These are phyloP conservation scores for Aspergillus diversus DNA, from an alignment of 495 filamentous ascomycete genomes.

Conservation along the genomic window DNA sequence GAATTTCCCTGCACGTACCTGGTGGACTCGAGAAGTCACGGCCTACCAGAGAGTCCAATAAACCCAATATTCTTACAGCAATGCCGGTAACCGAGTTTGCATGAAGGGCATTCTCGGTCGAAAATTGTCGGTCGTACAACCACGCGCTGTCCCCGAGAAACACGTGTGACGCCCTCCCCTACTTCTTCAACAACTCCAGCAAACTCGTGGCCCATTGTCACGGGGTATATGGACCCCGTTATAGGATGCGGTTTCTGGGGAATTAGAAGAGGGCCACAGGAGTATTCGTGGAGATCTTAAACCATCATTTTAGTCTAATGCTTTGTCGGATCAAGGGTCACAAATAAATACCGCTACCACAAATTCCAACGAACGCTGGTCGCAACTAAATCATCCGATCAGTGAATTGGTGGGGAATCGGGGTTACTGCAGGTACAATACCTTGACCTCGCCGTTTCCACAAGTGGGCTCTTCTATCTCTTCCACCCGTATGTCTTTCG, in stretches of 20 bases:
- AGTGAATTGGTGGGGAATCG: not conserved
- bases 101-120: constrained; percentile 57
- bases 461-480: constrained; percentile 42
- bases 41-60: constrained; percentile 57
- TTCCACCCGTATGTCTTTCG: constrained; percentile 42
- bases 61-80: constrained; percentile 65
- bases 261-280: constrained; percentile 54
- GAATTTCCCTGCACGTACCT: not conserved
- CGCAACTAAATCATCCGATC: constrained; percentile 36
- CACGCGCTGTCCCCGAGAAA: constrained; percentile 57
- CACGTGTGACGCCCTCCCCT: constrained; percentile 52
- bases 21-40: not conserved
- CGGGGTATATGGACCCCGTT: constrained; percentile 55
- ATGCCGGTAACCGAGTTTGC: constrained; percentile 54
- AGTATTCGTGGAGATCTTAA: constrained; percentile 22
- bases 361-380: constrained; percentile 62
- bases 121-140: constrained; percentile 64
- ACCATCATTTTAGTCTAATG: not conserved
- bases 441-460: constrained; percentile 46
- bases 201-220: constrained; percentile 66
- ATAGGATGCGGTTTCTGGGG: constrained; percentile 57
- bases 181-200: constrained; percentile 60
- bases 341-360: constrained; percentile 48
- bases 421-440: constrained; percentile 11
- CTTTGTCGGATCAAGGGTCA: not conserved